These are phyloP conservation scores for Ephemerocybe angulata DNA, from an alignment of 768 basidiomycete genomes.

Conservation along the genomic window DNA sequence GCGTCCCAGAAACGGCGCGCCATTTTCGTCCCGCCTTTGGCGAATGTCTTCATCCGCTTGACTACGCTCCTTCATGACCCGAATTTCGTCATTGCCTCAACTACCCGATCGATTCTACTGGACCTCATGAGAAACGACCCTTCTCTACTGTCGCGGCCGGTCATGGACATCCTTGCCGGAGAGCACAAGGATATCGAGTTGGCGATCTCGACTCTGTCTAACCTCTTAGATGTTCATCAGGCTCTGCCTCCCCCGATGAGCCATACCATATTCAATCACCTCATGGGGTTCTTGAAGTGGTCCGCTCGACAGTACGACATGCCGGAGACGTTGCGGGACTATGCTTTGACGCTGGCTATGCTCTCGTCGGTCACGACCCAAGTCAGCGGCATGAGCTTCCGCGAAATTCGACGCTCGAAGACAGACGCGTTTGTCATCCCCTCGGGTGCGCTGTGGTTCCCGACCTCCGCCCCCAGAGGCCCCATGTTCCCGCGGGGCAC, in stretches of 20 bases:
- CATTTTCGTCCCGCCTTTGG: slow-evolving; percentile 62
- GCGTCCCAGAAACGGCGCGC: slow-evolving; percentile 54
- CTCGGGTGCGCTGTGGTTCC: slow-evolving; percentile 68
- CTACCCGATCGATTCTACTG: slow-evolving; percentile 53
- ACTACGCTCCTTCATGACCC: slow-evolving; percentile 49
- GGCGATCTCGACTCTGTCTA: slow-evolving; percentile 51
- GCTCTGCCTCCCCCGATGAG: slow-evolving; percentile 60
- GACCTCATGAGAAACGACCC: slow-evolving; percentile 77
- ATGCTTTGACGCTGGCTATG: slow-evolving; percentile 53
- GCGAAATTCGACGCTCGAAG: slow-evolving; percentile 71
- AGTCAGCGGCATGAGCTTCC: slow-evolving; percentile 68
- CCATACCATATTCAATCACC: slow-evolving; percentile 65
- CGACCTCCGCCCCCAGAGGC: slow-evolving; percentile 47
- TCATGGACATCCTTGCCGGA: slow-evolving; percentile 56
- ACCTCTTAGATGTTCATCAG: slow-evolving; percentile 54
- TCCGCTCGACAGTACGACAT: slow-evolving; percentile 41
- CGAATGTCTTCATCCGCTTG: slow-evolving; percentile 51
- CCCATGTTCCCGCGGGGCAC: slow-evolving; percentile 59
- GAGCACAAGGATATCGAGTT: slow-evolving; percentile 42
- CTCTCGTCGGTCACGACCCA: slow-evolving; percentile 56
- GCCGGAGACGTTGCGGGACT: slow-evolving; percentile 44
- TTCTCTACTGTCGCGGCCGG: slow-evolving; percentile 56
- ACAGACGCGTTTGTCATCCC: slow-evolving; percentile 66
- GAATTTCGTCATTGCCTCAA: slow-evolving; percentile 50
- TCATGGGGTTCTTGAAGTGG: slow-evolving; percentile 64